Evolutionary conservation across 108 stramenopile genomes (phyloP).

Genomic region (Heterococcus sp.): DNA sequence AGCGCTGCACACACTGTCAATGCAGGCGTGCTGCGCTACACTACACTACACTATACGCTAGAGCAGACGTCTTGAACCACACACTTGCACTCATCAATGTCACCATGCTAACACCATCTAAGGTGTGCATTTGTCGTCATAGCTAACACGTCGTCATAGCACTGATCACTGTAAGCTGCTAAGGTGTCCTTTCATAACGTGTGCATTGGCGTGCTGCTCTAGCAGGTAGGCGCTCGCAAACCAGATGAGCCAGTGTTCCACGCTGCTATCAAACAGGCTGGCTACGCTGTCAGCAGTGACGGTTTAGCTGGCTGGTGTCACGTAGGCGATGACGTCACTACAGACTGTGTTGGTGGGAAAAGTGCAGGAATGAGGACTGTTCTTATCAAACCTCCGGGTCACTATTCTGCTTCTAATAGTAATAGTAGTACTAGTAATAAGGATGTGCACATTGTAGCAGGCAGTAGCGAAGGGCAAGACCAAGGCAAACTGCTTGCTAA

Average conservation of each 20-base stretch:
- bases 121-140: too few species aligned
- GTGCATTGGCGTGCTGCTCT: too few species aligned
- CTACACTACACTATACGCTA: not conserved
- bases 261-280: too few species aligned
- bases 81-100: not conserved
- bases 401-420: not conserved
- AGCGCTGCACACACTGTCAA: not conserved
- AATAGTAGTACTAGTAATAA: not conserved
- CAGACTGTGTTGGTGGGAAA: slow-evolving; percentile 29
- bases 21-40: not conserved
- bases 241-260: too few species aligned
- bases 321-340: slow-evolving; percentile 34
- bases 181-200: too few species aligned
- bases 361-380: not conserved
- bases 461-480: not conserved
- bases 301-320: slow-evolving; percentile 36
- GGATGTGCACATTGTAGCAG: not conserved
- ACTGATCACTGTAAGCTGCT: too few species aligned
- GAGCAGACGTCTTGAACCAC: too few species aligned
- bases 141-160: too few species aligned
- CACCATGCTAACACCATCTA: too few species aligned
- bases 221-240: slow-evolving; percentile 44
- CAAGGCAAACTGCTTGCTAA: too few species aligned
- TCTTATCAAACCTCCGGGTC: not conserved
- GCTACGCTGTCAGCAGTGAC: too few species aligned